These are phyloP conservation scores for Ophiocordyceps polyrhachis-furcata DNA, from an alignment of 2,329 filamentous ascomycete genomes.

Conservation along the genomic window DNA sequence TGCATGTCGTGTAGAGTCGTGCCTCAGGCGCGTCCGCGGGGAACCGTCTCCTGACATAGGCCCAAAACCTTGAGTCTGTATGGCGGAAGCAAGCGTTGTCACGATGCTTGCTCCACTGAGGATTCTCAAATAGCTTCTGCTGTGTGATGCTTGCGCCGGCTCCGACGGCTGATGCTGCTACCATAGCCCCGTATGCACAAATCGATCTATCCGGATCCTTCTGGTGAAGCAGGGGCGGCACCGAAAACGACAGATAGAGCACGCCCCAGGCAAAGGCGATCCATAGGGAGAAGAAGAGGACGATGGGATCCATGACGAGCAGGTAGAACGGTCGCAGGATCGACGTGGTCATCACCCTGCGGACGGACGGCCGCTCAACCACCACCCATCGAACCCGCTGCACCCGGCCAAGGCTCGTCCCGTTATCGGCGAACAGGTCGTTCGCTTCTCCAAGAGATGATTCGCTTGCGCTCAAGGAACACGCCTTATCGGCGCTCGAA, in stretches of 20 bases:
- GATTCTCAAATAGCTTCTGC: constrained; percentile 40
- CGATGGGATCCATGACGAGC: constrained; percentile 56
- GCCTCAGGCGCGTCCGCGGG: constrained; percentile 47
- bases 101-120: constrained; percentile 12
- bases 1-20: constrained; percentile 66
- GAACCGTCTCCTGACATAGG: constrained; percentile 24
- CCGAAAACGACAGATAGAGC: constrained; percentile 67
- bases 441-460: background rate
- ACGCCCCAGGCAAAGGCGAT: constrained; percentile 79
- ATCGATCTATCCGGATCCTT: constrained; percentile 47
- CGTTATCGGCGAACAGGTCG: background rate
- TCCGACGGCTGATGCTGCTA: constrained; percentile 44
- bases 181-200: constrained; percentile 56
- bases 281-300: constrained; percentile 81
- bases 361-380: constrained; percentile 50
- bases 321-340: constrained; percentile 62
- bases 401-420: constrained; percentile 2
- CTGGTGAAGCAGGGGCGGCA: constrained; percentile 60
- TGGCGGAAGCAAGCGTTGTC: constrained; percentile 6
- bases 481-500: constrained; percentile 2
- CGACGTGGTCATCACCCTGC: constrained; percentile 53
- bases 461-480: constrained; percentile 2
- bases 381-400: constrained; percentile 61
- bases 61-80: constrained; percentile 20
- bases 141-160: constrained; percentile 54